Conservation (phyloP, 2,329 filamentous ascomycete genomes). For the Aspergillus pseudoglaucus region DNA sequence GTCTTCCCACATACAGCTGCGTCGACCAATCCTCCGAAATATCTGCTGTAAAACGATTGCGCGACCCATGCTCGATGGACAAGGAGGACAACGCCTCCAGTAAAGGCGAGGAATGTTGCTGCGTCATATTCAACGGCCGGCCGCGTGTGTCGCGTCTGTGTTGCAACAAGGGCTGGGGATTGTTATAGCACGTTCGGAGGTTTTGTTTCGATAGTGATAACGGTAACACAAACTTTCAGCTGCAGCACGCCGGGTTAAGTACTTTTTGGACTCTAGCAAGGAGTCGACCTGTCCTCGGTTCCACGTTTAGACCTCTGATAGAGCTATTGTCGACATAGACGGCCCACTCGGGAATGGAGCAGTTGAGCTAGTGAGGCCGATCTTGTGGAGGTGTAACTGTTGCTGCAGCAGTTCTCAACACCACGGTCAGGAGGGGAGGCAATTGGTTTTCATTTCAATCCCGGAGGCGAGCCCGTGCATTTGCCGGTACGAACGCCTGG, state of each 20-base stretch:
- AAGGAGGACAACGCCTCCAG: slow-evolving; percentile 11
- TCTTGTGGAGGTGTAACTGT: neutral
- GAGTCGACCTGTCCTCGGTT: neutral
- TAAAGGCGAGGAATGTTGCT: slow-evolving; percentile 2
- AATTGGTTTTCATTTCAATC: neutral
- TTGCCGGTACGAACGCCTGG: too few relatives aligned
- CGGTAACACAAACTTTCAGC: neutral
- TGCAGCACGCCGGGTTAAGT: neutral
- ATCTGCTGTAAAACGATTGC: slow-evolving; percentile 8
- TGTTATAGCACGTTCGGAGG: neutral
- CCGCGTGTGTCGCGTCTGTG: neutral
- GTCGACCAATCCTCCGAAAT: slow-evolving; percentile 16
- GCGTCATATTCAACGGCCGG: slow-evolving; percentile 4
- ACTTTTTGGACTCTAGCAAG: neutral
- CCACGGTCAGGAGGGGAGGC: neutral
- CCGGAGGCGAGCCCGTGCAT: neutral
- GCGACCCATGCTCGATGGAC: slow-evolving; percentile 6
- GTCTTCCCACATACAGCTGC: slow-evolving; percentile 14
- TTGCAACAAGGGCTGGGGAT: neutral
- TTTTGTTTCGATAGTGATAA: neutral
- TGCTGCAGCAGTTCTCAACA: too few relatives aligned
- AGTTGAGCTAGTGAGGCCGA: neutral
- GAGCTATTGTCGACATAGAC: neutral
- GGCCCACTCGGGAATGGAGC: neutral
- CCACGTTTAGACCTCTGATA: neutral